phyloP scores from a whole-genome alignment of 129 eudicot genomes.

The Lactuca sativa region DNA sequence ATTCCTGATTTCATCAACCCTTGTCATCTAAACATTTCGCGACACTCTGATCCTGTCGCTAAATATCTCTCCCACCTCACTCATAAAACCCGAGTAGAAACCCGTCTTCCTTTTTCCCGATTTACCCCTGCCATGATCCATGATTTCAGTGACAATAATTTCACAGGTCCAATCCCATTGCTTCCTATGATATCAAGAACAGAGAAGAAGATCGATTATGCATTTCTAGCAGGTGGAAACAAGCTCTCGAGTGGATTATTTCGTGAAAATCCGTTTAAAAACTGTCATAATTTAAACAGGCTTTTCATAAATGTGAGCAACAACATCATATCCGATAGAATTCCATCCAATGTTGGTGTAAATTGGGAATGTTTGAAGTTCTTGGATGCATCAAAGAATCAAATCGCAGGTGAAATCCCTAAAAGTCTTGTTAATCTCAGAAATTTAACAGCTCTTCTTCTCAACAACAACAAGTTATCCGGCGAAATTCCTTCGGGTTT shows the following conservation, averaged over 20 bases:
- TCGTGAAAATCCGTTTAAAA: constrained; percentile 21
- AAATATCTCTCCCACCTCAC: constrained; percentile 34
- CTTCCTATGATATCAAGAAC: constrained; percentile 35
- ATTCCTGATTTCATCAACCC: constrained; percentile 31
- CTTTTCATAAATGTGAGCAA: constrained; percentile 43
- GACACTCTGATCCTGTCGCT: constrained; percentile 10
- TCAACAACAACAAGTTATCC: constrained; percentile 39
- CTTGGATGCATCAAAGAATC: constrained; percentile 42
- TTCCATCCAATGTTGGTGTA: constrained; percentile 33
- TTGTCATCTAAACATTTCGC: constrained; percentile 18
- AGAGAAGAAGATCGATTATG: constrained; percentile 33
- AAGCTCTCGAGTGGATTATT: constrained; percentile 39
- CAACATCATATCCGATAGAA: constrained; percentile 38
- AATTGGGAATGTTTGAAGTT: constrained; percentile 40
- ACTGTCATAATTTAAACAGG: constrained; percentile 26
- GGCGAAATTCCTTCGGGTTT: constrained; percentile 37
- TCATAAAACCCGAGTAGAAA: constrained; percentile 25
- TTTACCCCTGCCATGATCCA: constrained; percentile 30
- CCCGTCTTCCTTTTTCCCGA: constrained; percentile 29
- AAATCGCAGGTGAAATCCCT: constrained; percentile 44
- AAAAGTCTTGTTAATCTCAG: constrained; percentile 28
- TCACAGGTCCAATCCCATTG: constrained; percentile 32
- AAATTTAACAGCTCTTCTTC: constrained; percentile 41
- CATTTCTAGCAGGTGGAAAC: constrained; percentile 42
- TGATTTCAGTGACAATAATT: constrained; percentile 40